A percentile compares a stretch with the other conserved stretches of the same genome.
Conservation (phyloP, 257 asterid species). For the Agastache rugosa region DNA sequence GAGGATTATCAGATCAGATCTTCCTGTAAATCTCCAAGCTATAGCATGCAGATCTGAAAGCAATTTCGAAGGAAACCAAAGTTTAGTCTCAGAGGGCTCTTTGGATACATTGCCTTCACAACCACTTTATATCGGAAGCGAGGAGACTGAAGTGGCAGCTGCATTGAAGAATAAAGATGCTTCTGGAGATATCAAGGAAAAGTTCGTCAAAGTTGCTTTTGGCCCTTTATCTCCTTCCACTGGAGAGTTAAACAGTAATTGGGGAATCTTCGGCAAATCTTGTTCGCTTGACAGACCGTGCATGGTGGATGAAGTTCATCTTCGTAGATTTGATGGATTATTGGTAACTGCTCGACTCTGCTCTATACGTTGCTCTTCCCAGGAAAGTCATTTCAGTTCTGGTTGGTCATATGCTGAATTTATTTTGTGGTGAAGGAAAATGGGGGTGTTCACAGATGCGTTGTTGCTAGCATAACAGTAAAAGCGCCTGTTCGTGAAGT, state of each 20-base stretch:
- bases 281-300: slow-evolving; percentile 81
- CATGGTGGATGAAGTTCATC: slow-evolving; percentile 93
- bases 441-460: slow-evolving; percentile 96
- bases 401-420: slow-evolving; percentile 39
- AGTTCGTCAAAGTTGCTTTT: slow-evolving; percentile 57
- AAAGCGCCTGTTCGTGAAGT: slow-evolving; percentile 88
- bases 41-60: slow-evolving; percentile 87
- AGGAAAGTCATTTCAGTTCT: slow-evolving; percentile 17
- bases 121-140: slow-evolving; percentile 45
- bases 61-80: slow-evolving; percentile 64
- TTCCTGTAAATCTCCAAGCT: slow-evolving; percentile 91
- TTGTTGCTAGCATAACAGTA: slow-evolving; percentile 92
- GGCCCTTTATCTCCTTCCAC: slow-evolving; percentile 69
- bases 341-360: slow-evolving; percentile 60
- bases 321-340: slow-evolving; percentile 95
- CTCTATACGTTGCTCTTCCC: slow-evolving; percentile 29
- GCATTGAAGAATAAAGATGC: slow-evolving; percentile 47
- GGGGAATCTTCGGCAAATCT: slow-evolving; percentile 86
- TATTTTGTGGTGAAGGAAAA: slow-evolving; percentile 70
- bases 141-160: slow-evolving; percentile 40
- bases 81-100: slow-evolving; percentile 36
- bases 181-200: slow-evolving; percentile 50
- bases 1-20: slow-evolving; percentile 91
- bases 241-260: slow-evolving; percentile 61
- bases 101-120: slow-evolving; percentile 36